Evolutionary conservation across 805 yeast species (phyloP), one percentile per base, ranked within the genome.

Genomic region (Zygoascus ofunaensis): DNA sequence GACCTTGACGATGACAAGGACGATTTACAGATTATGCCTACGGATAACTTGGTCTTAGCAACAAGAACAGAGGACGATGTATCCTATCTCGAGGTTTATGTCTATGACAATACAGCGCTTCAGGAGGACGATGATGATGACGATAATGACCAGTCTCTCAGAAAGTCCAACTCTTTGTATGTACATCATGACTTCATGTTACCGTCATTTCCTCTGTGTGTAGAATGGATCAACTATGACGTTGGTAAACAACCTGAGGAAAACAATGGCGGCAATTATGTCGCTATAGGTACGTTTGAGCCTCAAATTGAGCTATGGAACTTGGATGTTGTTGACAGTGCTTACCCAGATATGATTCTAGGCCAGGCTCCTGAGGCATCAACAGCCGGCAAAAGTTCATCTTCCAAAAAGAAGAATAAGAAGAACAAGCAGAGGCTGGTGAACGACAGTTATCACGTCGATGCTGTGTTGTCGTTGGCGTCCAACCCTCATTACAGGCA

Each of bases 291-390:
- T 60, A 85, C 97, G 2, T 90, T 92, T 61, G 97, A 90, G 55
- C 98, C 98, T 34, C 94, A 84, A 59, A 90, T 92, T 63, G 98
- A 92, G 66, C 75, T 92, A 49, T 92, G 97, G 97, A 87, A 92
- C 64, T 70, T 92, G 57, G 98, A 92, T 62, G 79, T 82, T 51
- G 71, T 90, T 30, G 97, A 92, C 55, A 87, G 87, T 57, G 90
- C 95, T 22, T 90, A 85, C 73, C 98, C 98, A 12, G 95, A 89
- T 59, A 74, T 83, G 53, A 87, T 92, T 50, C 71, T 92, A 48
- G 97, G 98, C 42, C 94, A 84, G 59, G 78, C 79, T 8, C 71
- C 71, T 37, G 66, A 68, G 18, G 71, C 65, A 33, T 66, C 65
- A 3, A 57, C 59, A 36, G 54, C 60, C 41, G 46, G 47, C 36